phyloP scores from a whole-genome alignment of 2,329 filamentous ascomycete species.

The Purpureocillium lavendulum region DNA sequence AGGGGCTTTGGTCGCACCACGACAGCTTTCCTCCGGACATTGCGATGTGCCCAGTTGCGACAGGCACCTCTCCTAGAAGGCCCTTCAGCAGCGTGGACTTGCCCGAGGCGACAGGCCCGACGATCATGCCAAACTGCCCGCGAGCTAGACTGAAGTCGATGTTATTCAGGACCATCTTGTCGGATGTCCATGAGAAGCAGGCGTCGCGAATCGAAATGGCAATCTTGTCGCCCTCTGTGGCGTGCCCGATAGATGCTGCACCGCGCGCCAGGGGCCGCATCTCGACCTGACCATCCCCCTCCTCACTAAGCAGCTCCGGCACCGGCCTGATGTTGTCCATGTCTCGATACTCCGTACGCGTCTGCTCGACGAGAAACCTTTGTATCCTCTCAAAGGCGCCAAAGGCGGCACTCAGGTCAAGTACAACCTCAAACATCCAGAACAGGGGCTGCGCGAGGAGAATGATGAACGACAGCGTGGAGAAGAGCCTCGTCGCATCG shows the following conservation, averaged over 20 bases:
- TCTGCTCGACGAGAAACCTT: constrained; percentile 19
- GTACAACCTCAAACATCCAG: constrained; percentile 27
- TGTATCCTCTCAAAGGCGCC: constrained; percentile 33
- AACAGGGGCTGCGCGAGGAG: constrained; percentile 14
- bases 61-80: constrained; percentile 23
- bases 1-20: constrained; percentile 25
- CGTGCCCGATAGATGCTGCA: too few species aligned
- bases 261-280: not conserved
- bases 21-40: constrained; percentile 10
- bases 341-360: constrained; percentile 16
- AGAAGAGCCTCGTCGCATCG: constrained; percentile 19
- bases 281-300: not conserved
- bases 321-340: not conserved
- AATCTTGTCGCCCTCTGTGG: too few species aligned
- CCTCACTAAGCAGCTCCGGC: not conserved
- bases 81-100: constrained; percentile 35
- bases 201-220: constrained; percentile 12
- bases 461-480: constrained; percentile 12
- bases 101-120: constrained; percentile 34
- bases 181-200: constrained; percentile 25
- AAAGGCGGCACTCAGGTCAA: constrained; percentile 25
- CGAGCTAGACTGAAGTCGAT: constrained; percentile 23
- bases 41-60: constrained; percentile 8
- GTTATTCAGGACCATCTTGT: constrained; percentile 16
- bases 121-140: constrained; percentile 26